phyloP scores from a whole-genome alignment of 305 asterid species.

The Vinca major region DNA sequence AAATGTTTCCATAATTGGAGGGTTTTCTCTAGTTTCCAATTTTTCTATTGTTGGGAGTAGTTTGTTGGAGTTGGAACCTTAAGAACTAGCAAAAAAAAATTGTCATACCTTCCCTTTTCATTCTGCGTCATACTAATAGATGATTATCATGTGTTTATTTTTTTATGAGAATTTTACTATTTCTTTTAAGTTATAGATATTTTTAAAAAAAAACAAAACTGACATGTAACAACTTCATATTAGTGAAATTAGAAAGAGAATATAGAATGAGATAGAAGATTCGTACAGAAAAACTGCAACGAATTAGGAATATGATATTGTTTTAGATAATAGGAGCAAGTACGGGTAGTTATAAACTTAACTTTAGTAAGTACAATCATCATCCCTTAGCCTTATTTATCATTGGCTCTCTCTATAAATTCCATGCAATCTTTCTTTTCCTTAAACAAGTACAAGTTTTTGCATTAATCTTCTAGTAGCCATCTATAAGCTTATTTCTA shows the following conservation, averaged over 20 bases:
- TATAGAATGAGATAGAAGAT: too few relatives aligned
- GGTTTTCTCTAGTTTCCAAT: conserved; percentile 1
- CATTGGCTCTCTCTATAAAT: conserved; percentile 1
- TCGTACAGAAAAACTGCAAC: neutral
- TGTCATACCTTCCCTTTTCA: too few relatives aligned
- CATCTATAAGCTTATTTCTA: too few relatives aligned
- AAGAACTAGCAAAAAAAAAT: too few relatives aligned
- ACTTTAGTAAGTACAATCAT: conserved; percentile 12
- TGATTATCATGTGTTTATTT: too few relatives aligned
- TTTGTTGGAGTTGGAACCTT: conserved; percentile 25
- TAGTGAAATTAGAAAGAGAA: too few relatives aligned
- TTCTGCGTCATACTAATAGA: too few relatives aligned
- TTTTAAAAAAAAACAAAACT: too few relatives aligned
- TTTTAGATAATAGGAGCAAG: conserved; percentile 17
- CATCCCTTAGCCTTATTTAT: neutral
- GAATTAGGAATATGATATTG: neutral
- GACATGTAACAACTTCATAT: too few relatives aligned
- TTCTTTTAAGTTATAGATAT: too few relatives aligned
- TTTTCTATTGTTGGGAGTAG: neutral
- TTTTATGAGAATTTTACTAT: too few relatives aligned
- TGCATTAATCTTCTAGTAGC: neutral
- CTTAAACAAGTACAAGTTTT: neutral
- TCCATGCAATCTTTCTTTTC: neutral
- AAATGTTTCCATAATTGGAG: conserved; percentile 1
- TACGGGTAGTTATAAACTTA: conserved; percentile 17